Evolutionary conservation across 179 eudicot species (phyloP).

Genomic region (Gypsophila paniculata): DNA sequence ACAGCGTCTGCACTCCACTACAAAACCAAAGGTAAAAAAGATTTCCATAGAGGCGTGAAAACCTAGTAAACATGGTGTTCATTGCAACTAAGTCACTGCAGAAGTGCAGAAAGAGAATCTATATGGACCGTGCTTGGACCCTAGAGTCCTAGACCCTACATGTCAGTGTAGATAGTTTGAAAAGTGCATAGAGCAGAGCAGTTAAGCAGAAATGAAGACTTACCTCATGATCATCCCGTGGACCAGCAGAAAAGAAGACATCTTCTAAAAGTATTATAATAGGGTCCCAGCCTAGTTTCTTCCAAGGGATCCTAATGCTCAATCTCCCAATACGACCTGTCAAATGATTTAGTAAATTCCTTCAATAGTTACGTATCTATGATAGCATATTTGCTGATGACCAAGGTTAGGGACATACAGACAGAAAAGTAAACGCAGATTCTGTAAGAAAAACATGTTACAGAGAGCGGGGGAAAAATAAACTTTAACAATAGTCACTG

Average conservation of each 20-base stretch:
- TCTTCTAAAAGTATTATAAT: conserved; percentile 74
- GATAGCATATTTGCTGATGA: conserved; percentile 5
- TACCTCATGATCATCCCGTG: conserved; percentile 86
- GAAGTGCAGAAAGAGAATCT: neutral
- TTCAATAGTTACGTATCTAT: neutral
- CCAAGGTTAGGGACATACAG: neutral
- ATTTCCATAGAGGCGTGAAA: conserved; percentile 14
- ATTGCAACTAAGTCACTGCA: neutral
- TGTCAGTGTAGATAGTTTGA: neutral
- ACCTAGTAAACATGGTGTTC: neutral
- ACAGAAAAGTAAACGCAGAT: neutral
- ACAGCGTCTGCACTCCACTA: conserved; percentile 86
- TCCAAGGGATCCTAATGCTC: conserved; percentile 95
- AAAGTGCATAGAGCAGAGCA: conserved; percentile 5
- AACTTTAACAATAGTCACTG: no score
- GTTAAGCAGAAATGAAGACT: conserved; percentile 1
- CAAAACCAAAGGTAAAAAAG: conserved; percentile 18
- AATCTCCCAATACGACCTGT: conserved; percentile 87
- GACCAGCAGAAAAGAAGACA: conserved; percentile 71
- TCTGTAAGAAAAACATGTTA: neutral
- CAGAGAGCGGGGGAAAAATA: neutral
- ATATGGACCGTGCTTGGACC: neutral
- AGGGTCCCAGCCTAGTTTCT: conserved; percentile 98
- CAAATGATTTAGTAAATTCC: neutral
- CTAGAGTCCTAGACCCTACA: no score